Evolutionary conservation across 768 basidiomycete genomes (phyloP), one percentile per base, ranked within the genome.

Genomic region (Dacryopinax primogenitus): DNA sequence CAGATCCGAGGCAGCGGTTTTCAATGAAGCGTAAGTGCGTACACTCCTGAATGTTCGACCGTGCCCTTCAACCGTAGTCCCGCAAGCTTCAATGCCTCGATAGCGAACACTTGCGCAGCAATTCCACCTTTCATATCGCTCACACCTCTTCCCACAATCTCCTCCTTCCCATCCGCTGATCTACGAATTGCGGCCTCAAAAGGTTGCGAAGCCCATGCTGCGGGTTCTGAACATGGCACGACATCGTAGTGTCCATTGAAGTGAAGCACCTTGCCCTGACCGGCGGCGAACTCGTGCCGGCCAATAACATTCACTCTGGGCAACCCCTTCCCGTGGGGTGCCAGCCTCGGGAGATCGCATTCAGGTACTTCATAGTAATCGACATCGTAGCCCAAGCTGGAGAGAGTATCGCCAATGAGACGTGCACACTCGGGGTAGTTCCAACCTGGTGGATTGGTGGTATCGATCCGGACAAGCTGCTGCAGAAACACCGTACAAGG

Each of bases 111-210:
- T 18, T 58, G 51, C 13, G 66, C 66, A 1, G 66, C 62, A 36
- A 66, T 66, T 0, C 66, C 66, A 32, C 66, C 62, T 37, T 66
- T 66, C 66, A 66, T 66, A 26, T 66, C 66, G 28, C n/a, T 26
- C 3, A 66, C 66, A 3, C 66, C 66, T 12, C 66, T 37, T 1
- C 62, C 66, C 3, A 66, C 63, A 16, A 66, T 61, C 28, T 66
- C 45, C 21, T 58, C 51, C 51, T 13, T 58, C 4, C 51, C 51
- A 30, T 58, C 51, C 13, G 21, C 23, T 15, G 51, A 28, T 7
- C 32, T 58, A 3, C 51, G 51, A 28, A 58, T 58, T 9, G 51
- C 23, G 0, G 35, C 66, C 6, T 63, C 66, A 28, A 66, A 58
- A 23, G 51, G 51, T 21, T 3, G 51, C 12, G 63, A 33, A 3